Percentiles rank a stretch among this genome's conserved stretches.
phyloP scores from a whole-genome alignment of 2,329 filamentous ascomycete genomes.

The Hortaea werneckii region DNA sequence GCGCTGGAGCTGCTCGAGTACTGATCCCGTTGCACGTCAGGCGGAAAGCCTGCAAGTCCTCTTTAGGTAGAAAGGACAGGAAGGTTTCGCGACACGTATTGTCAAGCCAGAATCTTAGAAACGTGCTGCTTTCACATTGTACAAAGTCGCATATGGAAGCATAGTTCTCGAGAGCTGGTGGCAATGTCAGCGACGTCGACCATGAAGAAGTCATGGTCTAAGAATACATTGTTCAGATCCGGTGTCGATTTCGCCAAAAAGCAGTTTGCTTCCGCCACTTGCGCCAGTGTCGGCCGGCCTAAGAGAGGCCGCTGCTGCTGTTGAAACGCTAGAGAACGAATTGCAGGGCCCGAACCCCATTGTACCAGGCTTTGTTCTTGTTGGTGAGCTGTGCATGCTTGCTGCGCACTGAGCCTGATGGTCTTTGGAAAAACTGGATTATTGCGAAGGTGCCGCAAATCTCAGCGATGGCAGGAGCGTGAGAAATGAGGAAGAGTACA shows the following conservation, averaged over 20 bases:
- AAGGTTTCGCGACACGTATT: conserved; percentile 37
- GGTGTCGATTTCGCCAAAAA: conserved; percentile 42
- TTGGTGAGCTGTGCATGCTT: too few species aligned
- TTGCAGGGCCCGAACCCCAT: too few species aligned
- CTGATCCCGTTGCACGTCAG: conserved; percentile 61
- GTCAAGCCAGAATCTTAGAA: conserved; percentile 41
- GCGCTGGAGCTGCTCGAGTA: conserved; percentile 55
- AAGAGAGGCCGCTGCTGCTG: conserved; percentile 22
- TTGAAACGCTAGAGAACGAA: conserved; percentile 13
- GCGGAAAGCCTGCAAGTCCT: conserved; percentile 44
- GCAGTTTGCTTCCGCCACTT: conserved; percentile 28
- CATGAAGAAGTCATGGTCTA: too few species aligned
- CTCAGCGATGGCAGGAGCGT: not conserved
- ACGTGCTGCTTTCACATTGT: conserved; percentile 38
- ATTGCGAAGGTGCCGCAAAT: too few species aligned
- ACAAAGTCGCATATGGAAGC: conserved; percentile 41
- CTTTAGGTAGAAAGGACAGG: conserved; percentile 30
- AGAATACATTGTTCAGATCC: conserved; percentile 7
- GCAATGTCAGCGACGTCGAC: too few species aligned
- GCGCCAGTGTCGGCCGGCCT: conserved; percentile 25
- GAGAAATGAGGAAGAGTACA: not conserved
- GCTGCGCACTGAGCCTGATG: too few species aligned
- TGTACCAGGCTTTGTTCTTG: too few species aligned
- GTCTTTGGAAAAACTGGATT: too few species aligned
- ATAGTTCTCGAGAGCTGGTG: conserved; percentile 33